Conservation (phyloP, 495 filamentous ascomycete genomes). For the Aspergillus carlsbadensis region DNA sequence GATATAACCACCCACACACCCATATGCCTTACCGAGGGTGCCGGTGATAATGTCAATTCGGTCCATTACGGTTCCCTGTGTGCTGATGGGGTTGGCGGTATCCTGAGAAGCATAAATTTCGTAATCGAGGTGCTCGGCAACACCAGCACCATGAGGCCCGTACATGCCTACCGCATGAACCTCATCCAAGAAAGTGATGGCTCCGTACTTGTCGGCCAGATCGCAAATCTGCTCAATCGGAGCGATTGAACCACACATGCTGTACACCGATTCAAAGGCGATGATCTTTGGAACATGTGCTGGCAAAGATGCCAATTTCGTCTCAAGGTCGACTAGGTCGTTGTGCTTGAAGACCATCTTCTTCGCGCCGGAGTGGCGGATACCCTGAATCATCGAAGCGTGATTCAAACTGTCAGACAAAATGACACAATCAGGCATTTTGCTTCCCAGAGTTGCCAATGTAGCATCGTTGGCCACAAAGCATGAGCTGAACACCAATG, state of each 20-base stretch:
- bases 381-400: conserved; percentile 99
- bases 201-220: conserved; percentile 94
- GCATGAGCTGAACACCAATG: conserved; percentile 93
- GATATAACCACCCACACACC: conserved; percentile 97
- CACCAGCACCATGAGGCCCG: conserved; percentile 91
- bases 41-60: conserved; percentile 96
- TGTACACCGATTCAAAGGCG: conserved; percentile 97
- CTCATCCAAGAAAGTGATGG: conserved; percentile 95
- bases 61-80: conserved; percentile 85
- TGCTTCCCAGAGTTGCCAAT: conserved; percentile 90
- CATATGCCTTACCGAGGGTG: conserved; percentile 95
- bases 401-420: conserved; percentile 95
- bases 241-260: conserved; percentile 96
- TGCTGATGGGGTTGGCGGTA: conserved; percentile 60
- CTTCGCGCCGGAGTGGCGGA: conserved; percentile 91
- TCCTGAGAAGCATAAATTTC: conserved; percentile 56
- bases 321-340: conserved; percentile 83
- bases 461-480: conserved; percentile 99
- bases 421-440: conserved; percentile 94
- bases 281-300: conserved; percentile 91
- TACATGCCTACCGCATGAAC: conserved; percentile 99
- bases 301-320: conserved; percentile 84
- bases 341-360: conserved; percentile 99
- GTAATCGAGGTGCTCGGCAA: conserved; percentile 95
- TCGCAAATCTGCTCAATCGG: conserved; percentile 96